These are phyloP conservation scores for Pichia eremophila DNA, from an alignment of 805 yeast genomes.

Conservation along the genomic window DNA sequence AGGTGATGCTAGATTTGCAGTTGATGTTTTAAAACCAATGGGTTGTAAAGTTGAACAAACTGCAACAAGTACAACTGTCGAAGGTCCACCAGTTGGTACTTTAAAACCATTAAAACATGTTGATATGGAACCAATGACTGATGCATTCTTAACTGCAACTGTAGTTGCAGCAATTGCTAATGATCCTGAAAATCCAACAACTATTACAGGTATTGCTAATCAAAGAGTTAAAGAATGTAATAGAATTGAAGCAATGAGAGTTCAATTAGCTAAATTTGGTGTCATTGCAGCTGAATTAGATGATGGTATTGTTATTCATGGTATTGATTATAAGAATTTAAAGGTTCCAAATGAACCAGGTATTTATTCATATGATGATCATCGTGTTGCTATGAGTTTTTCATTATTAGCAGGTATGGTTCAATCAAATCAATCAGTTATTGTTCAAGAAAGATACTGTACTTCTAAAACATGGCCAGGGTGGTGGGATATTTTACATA, in stretches of 20 bases:
- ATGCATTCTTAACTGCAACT: constrained; percentile 93
- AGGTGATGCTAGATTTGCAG: constrained; percentile 96
- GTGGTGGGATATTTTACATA: constrained; percentile 93
- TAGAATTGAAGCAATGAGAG: constrained; percentile 90
- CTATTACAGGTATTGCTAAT: constrained; percentile 92
- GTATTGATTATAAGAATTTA: constrained; percentile 44
- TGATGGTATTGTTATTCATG: constrained; percentile 86
- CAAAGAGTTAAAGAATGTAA: constrained; percentile 98
- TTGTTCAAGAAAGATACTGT: constrained; percentile 78
- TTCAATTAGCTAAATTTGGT: constrained; percentile 83
- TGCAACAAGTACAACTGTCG: constrained; percentile 79
- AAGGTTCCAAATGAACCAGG: constrained; percentile 52
- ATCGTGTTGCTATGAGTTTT: constrained; percentile 96
- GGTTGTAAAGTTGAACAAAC: constrained; percentile 86
- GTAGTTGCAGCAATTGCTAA: constrained; percentile 89
- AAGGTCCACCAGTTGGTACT: constrained; percentile 69
- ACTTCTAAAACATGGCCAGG: constrained; percentile 99
- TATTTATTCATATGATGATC: constrained; percentile 82
- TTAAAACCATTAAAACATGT: constrained; percentile 64
- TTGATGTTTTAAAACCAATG: constrained; percentile 88
- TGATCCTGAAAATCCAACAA: constrained; percentile 47
- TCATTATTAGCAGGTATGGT: constrained; percentile 73
- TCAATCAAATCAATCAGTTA: constrained; percentile 38
- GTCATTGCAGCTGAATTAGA: constrained; percentile 76
- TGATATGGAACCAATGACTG: constrained; percentile 99